Conservation (phyloP, 208 protist genomes). For the Plasmodiophora brassicae region DNA sequence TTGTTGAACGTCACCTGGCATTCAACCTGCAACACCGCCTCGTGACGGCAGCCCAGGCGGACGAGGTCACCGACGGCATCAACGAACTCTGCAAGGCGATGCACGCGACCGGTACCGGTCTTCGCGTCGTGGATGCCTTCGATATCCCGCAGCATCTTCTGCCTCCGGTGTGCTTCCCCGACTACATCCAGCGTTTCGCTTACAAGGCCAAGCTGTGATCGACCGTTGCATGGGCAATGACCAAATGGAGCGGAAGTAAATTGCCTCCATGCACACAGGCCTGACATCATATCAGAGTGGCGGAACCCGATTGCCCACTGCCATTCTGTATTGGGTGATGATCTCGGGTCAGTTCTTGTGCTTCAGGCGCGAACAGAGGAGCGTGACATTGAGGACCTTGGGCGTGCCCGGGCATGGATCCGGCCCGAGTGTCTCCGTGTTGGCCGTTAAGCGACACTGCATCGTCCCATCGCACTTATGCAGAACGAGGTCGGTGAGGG, state of each 20-base stretch:
- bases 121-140: not conserved
- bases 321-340: too few relatives aligned
- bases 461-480: not conserved
- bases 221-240: too few relatives aligned
- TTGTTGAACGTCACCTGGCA: not conserved
- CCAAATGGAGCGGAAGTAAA: too few relatives aligned
- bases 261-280: too few relatives aligned
- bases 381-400: not conserved
- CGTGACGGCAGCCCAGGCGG: not conserved
- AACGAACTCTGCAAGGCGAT: not conserved
- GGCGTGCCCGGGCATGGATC: not conserved
- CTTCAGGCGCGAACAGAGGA: not conserved
- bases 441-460: not conserved
- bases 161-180: not conserved
- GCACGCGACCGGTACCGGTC: not conserved
- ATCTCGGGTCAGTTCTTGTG: too few relatives aligned
- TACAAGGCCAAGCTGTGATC: slow-evolving; percentile 13
- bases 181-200: not conserved
- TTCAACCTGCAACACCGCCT: slow-evolving; percentile 18
- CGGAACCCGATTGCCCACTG: too few relatives aligned
- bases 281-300: too few relatives aligned
- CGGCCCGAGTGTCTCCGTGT: not conserved
- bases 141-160: not conserved
- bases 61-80: not conserved
- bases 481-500: not conserved